phyloP scores from a whole-genome alignment of 78 protist species.

The Emiliania huxleyi region DNA sequence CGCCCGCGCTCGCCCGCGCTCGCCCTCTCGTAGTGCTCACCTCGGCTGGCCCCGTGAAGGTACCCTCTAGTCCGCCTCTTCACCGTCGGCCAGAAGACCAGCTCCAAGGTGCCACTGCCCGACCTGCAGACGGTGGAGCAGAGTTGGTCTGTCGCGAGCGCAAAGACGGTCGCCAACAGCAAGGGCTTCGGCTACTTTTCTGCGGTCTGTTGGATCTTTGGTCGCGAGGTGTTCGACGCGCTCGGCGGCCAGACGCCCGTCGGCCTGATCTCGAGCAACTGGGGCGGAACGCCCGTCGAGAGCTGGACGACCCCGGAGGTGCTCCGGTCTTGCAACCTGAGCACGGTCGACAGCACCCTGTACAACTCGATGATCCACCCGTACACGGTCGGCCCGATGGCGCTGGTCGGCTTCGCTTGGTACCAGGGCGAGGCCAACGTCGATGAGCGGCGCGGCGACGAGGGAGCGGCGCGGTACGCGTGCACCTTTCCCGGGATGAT shows the following conservation, averaged over 20 bases:
- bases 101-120: not conserved
- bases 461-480: not conserved
- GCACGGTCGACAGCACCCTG: not conserved
- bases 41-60: too few relatives aligned
- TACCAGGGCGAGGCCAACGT: not conserved
- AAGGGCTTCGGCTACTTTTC: too few relatives aligned
- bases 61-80: not conserved
- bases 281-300: not conserved
- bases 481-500: not conserved
- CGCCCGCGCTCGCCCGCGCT: too few relatives aligned
- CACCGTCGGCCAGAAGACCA: too few relatives aligned
- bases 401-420: not conserved
- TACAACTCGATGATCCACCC: not conserved
- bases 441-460: too few relatives aligned
- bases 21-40: too few relatives aligned
- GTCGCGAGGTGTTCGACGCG: not conserved
- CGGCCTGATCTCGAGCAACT: not conserved
- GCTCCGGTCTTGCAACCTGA: not conserved
- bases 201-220: not conserved
- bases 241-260: not conserved
- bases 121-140: not conserved
- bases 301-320: not conserved
- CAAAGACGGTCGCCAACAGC: too few relatives aligned
- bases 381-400: not conserved
- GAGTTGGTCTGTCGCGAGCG: not conserved